Evolutionary conservation across 768 basidiomycete genomes (phyloP), one percentile per base, ranked within the genome.

Genomic region (Trametes sanguinea): DNA sequence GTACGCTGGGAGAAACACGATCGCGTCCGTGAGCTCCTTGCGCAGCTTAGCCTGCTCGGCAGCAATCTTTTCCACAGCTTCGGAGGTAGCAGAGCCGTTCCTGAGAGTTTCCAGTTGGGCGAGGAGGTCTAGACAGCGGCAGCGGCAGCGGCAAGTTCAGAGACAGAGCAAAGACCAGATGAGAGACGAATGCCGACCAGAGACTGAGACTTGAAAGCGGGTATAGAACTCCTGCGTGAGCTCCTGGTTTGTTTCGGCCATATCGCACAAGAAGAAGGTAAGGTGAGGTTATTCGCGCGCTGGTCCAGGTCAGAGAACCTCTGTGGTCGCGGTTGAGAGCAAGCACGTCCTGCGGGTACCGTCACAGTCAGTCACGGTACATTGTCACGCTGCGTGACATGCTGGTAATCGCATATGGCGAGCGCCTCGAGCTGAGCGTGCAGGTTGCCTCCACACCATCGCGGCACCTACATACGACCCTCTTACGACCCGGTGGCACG

Each of bases 11-110:
- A 94, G 75, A 60, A 81, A 84, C 6, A 81, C 80, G 8, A 83
- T 84, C 5, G 87, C 89, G 69, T 86, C 88, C 6, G 80, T 76
- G 16, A 93, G 78, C 27, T 77, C 77, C 67, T 87, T 92, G 46
- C 83, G 78, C 46, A 91, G 72, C 61, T 81, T 83, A 3, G 85
- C 81, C 17, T 88, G 72, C 44, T 83, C 82, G 8, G 76, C 62
- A 3, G 84, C 75, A 7, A 89, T 64, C 16, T 71, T 75, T 57
- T 82, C 78, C 3, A 86, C 43, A 13, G 62, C 67, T n/a, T 78
- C 77, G 0, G 57, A 22, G 4, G 57, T 57, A 10, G 48, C n/a
- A 32, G 30, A 30, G 4, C 35, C 57, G 35, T 67, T 64, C 65
- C 77, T 82, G 7, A 79, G 73, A 2, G 67, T 67, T 29, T 81